Evolutionary conservation across 139 green algal genomes (phyloP).

Genomic region (Micromonas pusilla): DNA sequence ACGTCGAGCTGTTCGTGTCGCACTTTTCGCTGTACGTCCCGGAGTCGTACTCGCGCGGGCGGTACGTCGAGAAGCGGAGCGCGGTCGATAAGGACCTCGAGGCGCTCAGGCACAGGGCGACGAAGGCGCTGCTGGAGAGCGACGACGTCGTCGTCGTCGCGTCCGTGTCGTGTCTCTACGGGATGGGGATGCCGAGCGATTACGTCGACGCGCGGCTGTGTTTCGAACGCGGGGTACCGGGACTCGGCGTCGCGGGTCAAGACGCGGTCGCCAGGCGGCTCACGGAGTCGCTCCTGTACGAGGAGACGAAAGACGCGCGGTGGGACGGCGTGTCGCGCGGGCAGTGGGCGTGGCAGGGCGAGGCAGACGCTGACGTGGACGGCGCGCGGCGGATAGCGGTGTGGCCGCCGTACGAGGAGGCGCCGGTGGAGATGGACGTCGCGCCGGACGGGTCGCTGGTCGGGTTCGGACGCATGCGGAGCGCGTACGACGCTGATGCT

Average conservation of each 20-base stretch:
- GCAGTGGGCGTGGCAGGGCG: not conserved
- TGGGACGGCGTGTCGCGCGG: not conserved
- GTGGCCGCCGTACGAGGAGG: constrained; percentile 22
- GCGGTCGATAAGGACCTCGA: constrained; percentile 29
- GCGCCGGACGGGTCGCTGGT: not conserved
- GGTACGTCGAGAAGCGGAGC: constrained; percentile 35
- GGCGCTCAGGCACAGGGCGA: constrained; percentile 29
- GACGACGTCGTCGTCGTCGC: constrained; percentile 32
- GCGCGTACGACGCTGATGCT: no score
- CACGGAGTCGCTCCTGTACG: not conserved
- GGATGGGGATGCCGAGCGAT: constrained; percentile 28
- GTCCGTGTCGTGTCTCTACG: constrained; percentile 37
- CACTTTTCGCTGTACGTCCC: constrained; percentile 39
- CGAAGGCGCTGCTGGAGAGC: constrained; percentile 23
- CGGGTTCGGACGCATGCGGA: not conserved
- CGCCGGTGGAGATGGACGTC: constrained; percentile 2
- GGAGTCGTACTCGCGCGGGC: constrained; percentile 22
- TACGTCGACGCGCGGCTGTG: constrained; percentile 18
- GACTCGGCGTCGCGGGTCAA: not conserved
- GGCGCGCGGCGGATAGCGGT: not conserved
- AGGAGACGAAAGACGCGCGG: not conserved
- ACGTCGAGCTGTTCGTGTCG: constrained; percentile 37
- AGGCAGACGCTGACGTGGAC: no score
- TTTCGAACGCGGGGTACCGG: not conserved
- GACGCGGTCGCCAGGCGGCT: not conserved